Base-by-base conservation (phyloP, 2,329 filamentous ascomycete genomes). In the Nannizziopsis arthrosporioides region DNA sequence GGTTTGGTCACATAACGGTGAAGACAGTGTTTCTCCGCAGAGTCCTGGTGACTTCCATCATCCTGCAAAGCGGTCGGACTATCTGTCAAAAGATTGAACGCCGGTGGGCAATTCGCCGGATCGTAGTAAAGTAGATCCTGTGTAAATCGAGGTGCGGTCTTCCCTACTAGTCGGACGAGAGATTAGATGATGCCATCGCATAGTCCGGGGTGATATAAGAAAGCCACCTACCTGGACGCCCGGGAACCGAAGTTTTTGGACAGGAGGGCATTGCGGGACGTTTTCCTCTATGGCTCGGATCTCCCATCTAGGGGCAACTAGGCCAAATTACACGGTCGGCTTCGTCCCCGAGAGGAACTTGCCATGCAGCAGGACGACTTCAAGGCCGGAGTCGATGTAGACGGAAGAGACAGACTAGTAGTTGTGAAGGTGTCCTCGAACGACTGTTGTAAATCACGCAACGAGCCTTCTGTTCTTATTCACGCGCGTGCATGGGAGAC, bases 1-100 rank as follows among this genome's bases (percentile, higher is more conserved):
- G 64, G 52, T 59, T 84, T 83, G 40, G 67, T 67, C 39, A 73
- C 68, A 59, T 82, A 78, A 22, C 68, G 64, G 65, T 85, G 82
- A 46, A 67, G 70, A 61, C 81, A 84, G 53, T 73, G 74, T 31
- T 57, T 61, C 8, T 69, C 68, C 30, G 67, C 58, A 35, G 57
- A 60, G 38, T 63, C 58, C 18, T 56, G 60, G 48, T 64, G 60
- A 30, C 56, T 44, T 36, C 65, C 54, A 42, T 60, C 56, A 19
- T 54, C 45, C 10, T 41, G 31, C 56, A 72, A 75, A n/a, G 72
- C 69, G 5, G 75, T 76, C 39, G 79, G 75, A 18, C 74, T 64
- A 51, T 78, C 72, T 37, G 74, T 73, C 41, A 85, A 72, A 44
- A 82, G 62, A 58, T 79, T 78, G 54, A 69, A 70, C 48, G 69